These are phyloP conservation scores for Coniferiporia weirii DNA, from an alignment of 1,284 basidiomycete species.

Conservation along the genomic window DNA sequence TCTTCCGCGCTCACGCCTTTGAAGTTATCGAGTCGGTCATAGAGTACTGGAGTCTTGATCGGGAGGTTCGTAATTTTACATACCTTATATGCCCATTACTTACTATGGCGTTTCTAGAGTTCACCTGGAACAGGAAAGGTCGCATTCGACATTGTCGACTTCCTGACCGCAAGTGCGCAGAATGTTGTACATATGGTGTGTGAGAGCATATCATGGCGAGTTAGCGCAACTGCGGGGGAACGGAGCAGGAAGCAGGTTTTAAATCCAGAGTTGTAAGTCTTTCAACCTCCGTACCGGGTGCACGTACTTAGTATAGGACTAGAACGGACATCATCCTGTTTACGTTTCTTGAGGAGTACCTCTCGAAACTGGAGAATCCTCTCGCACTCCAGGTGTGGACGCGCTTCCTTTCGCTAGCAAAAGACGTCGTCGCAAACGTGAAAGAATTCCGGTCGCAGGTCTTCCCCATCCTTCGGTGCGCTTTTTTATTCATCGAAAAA, in stretches of 20 bases:
- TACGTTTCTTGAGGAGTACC: slow-evolving; percentile 85
- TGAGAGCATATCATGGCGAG: slow-evolving; percentile 67
- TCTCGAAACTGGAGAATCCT: slow-evolving; percentile 81
- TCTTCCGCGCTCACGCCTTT: slow-evolving; percentile 75
- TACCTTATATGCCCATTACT: slow-evolving; percentile 1
- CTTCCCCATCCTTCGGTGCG: slow-evolving; percentile 71
- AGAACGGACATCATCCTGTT: slow-evolving; percentile 70
- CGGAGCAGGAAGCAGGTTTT: slow-evolving; percentile 51
- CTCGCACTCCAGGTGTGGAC: slow-evolving; percentile 90
- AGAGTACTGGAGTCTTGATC: slow-evolving; percentile 71
- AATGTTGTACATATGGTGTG: slow-evolving; percentile 87
- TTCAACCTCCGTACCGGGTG: not conserved
- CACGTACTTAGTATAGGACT: slow-evolving; percentile 1
- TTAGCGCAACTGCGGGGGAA: slow-evolving; percentile 45
- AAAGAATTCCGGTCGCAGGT: slow-evolving; percentile 65
- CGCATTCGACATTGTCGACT: slow-evolving; percentile 80
- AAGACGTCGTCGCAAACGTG: slow-evolving; percentile 65
- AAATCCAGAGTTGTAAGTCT: slow-evolving; percentile 61
- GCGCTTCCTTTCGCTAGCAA: slow-evolving; percentile 73
- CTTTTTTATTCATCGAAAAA: not conserved
- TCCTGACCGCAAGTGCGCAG: slow-evolving; percentile 81
- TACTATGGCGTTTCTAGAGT: slow-evolving; percentile 30
- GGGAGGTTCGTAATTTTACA: slow-evolving; percentile 24
- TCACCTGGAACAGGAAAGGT: slow-evolving; percentile 35
- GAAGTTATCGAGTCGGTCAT: slow-evolving; percentile 82